Conservation (phyloP, 1,284 basidiomycete species). For the Moniliophthora roreri region DNA sequence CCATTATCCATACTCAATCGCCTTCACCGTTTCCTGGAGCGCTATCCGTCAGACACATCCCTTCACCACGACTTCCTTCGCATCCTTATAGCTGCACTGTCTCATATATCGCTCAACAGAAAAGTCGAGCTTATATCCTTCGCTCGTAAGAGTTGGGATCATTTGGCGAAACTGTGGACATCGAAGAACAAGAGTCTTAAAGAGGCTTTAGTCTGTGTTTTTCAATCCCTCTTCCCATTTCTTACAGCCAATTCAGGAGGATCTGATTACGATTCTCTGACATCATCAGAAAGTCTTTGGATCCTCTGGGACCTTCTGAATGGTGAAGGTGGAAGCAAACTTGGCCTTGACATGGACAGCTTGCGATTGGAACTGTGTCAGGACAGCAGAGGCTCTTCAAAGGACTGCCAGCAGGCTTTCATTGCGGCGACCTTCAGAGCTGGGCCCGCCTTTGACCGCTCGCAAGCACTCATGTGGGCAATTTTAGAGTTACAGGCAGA, state of each 20-base stretch:
- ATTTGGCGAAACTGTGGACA: constrained; percentile 70
- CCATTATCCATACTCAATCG: constrained; percentile 54
- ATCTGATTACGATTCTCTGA: constrained; percentile 20
- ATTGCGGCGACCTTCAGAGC: constrained; percentile 63
- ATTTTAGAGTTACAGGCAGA: constrained; percentile 85
- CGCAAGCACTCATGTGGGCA: constrained; percentile 79
- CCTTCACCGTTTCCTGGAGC: constrained; percentile 64
- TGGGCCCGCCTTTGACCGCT: constrained; percentile 70
- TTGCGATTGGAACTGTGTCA: constrained; percentile 51
- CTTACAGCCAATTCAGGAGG: constrained; percentile 40
- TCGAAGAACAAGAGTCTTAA: constrained; percentile 72
- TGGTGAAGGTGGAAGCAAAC: constrained; percentile 61
- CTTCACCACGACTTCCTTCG: constrained; percentile 74
- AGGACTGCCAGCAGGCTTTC: constrained; percentile 42
- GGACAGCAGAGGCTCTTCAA: constrained; percentile 15
- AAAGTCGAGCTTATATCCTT: constrained; percentile 57
- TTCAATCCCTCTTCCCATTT: constrained; percentile 74
- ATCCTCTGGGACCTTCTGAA: constrained; percentile 17
- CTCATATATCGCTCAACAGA: constrained; percentile 73
- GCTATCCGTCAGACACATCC: constrained; percentile 68
- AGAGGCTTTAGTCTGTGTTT: constrained; percentile 64
- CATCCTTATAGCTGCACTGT: constrained; percentile 68
- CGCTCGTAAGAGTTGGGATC: constrained; percentile 61
- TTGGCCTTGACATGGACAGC: constrained; percentile 65
- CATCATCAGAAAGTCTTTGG: constrained; percentile 21